These are phyloP conservation scores for Juncus inflexus DNA, from an alignment of 176 grass and related monocot species.

Conservation along the genomic window DNA sequence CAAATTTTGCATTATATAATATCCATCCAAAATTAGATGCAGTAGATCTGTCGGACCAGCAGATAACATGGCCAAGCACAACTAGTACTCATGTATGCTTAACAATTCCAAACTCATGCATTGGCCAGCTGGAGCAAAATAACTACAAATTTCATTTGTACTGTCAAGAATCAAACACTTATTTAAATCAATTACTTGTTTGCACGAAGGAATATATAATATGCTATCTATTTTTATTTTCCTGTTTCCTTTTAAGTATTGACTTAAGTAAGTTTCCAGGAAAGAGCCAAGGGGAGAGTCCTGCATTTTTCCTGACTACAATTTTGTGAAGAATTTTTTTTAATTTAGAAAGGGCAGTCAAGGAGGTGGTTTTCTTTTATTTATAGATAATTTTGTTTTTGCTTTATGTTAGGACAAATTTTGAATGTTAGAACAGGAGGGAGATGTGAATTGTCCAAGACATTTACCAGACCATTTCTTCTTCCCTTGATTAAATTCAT, in stretches of 20 bases:
- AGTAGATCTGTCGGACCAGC: conserved; percentile 21
- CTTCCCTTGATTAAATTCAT: too few relatives aligned
- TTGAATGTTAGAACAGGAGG: too few relatives aligned
- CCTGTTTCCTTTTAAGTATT: neutral
- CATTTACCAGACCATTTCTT: too few relatives aligned
- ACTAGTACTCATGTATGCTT: conserved; percentile 8
- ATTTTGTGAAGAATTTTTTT: neutral
- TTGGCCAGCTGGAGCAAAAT: conserved; percentile 11
- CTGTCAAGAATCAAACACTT: neutral
- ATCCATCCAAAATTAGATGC: neutral
- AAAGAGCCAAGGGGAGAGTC: conserved; percentile 7
- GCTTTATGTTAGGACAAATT: too few relatives aligned
- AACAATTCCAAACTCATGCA: conserved; percentile 14
- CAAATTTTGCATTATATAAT: conserved; percentile 6
- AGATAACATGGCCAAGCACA: conserved; percentile 16
- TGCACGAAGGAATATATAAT: conserved; percentile 9
- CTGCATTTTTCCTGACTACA: neutral
- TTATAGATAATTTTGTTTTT: neutral
- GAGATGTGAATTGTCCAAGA: too few relatives aligned
- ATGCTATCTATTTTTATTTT: conserved; percentile 12
- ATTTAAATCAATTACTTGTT: conserved; percentile 7
- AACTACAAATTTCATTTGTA: neutral
- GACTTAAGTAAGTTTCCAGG: conserved; percentile 18
- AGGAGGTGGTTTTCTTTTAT: neutral
- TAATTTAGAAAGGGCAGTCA: too few relatives aligned